These are phyloP conservation scores for Rickenella mellea DNA, from an alignment of 768 basidiomycete species.

Conservation along the genomic window DNA sequence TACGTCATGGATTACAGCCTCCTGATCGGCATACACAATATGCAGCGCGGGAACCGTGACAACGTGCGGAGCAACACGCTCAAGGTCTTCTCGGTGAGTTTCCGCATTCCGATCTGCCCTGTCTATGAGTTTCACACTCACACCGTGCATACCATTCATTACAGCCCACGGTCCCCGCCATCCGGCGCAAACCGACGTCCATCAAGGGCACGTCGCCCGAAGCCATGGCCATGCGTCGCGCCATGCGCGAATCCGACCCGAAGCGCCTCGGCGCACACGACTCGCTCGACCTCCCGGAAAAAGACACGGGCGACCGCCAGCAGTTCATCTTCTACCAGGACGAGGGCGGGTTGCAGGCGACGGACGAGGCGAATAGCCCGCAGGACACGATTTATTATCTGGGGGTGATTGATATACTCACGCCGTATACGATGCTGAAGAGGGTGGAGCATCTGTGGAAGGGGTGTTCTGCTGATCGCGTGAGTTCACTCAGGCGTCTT, in stretches of 20 bases:
- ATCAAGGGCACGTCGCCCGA: conserved; percentile 56
- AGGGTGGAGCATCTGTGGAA: conserved; percentile 88
- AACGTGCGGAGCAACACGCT: conserved; percentile 86
- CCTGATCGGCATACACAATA: conserved; percentile 88
- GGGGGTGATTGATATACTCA: conserved; percentile 94
- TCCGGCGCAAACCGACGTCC: conserved; percentile 52
- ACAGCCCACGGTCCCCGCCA: conserved; percentile 62
- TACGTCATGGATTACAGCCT: conserved; percentile 96
- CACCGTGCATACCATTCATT: conserved; percentile 2
- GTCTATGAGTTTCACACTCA: background rate
- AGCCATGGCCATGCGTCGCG: conserved; percentile 77
- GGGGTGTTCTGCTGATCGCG: conserved; percentile 76
- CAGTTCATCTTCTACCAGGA: conserved; percentile 95
- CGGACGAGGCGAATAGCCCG: conserved; percentile 71
- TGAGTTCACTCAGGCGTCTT: conserved; percentile 32
- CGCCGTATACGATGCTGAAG: conserved; percentile 75
- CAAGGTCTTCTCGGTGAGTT: conserved; percentile 81
- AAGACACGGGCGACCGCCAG: conserved; percentile 51
- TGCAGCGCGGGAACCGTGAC: conserved; percentile 84
- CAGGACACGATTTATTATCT: conserved; percentile 84
- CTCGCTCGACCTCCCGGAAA: conserved; percentile 48
- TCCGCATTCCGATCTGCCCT: background rate
- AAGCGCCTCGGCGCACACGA: conserved; percentile 48
- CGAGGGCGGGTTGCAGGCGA: conserved; percentile 87
- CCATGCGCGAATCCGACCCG: conserved; percentile 75